A percentile compares a stretch with the other conserved stretches of the same genome.
Conservation (phyloP, 202 grass and related monocot genomes). For the Zoysia matrella region DNA sequence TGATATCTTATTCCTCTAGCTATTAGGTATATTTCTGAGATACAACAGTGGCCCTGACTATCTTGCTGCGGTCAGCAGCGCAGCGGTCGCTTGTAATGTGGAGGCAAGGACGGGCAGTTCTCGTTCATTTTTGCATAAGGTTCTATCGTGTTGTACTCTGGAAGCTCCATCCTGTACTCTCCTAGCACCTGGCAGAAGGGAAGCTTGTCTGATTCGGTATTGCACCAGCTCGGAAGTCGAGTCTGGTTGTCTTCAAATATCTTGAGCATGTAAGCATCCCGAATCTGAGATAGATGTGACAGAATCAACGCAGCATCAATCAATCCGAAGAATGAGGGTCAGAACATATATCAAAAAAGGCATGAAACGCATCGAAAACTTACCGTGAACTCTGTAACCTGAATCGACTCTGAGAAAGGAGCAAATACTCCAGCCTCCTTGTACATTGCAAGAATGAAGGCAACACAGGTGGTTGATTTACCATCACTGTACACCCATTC, state of each 20-base stretch:
- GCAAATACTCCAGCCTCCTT: constrained; percentile 89
- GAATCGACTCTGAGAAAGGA: constrained; percentile 77
- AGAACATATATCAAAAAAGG: background rate
- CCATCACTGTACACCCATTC: constrained; percentile 99
- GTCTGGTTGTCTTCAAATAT: constrained; percentile 74
- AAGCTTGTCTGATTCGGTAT: constrained; percentile 52
- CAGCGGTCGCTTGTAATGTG: constrained; percentile 65
- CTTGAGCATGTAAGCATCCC: constrained; percentile 94
- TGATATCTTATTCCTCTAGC: too few relatives aligned
- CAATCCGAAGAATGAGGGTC: background rate
- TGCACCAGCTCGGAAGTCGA: constrained; percentile 84
- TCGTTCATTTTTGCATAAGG: constrained; percentile 88
- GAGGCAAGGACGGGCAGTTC: constrained; percentile 89
- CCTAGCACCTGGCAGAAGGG: constrained; percentile 93
- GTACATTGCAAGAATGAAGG: constrained; percentile 94
- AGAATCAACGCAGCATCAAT: background rate
- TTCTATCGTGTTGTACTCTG: constrained; percentile 9
- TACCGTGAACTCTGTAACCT: constrained; percentile 98
- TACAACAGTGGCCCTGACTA: too few relatives aligned
- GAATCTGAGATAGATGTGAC: constrained; percentile 58
- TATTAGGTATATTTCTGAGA: too few relatives aligned
- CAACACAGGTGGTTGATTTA: constrained; percentile 95
- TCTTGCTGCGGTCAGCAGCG: constrained; percentile 52
- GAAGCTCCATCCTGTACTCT: constrained; percentile 93
- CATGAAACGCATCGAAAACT: constrained; percentile 41